Percentiles rank a stretch among this genome's conserved stretches.
These are phyloP conservation scores for Trametes sanguinea DNA, from an alignment of 768 basidiomycete genomes.

Conservation along the genomic window DNA sequence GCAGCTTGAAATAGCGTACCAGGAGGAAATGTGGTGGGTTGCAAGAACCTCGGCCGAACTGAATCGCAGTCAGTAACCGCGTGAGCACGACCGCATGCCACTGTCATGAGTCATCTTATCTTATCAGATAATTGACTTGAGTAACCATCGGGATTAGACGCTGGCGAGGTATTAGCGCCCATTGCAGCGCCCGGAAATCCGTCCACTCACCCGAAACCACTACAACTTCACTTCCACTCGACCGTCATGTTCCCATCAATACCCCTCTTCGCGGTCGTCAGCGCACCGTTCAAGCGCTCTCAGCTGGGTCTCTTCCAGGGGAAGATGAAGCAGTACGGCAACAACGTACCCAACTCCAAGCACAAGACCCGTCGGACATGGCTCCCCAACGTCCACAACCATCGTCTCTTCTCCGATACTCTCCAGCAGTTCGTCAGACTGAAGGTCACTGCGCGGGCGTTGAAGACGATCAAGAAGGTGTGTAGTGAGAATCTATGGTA, in stretches of 20 bases:
- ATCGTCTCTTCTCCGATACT: constrained; percentile 68
- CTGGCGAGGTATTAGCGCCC: background rate
- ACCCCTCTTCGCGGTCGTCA: constrained; percentile 37
- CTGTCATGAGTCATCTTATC: constrained; percentile 13
- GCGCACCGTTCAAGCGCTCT: constrained; percentile 78
- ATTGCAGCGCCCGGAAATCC: too few species aligned
- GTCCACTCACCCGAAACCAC: too few species aligned
- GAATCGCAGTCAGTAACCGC: constrained; percentile 3
- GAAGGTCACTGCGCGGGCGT: constrained; percentile 73
- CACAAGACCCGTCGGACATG: constrained; percentile 86
- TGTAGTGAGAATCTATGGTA: constrained; percentile 1
- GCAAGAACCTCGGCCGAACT: constrained; percentile 25
- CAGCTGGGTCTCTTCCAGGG: constrained; percentile 85
- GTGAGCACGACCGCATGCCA: background rate
- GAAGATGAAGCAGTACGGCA: constrained; percentile 76
- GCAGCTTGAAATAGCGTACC: background rate
- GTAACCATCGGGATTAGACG: background rate
- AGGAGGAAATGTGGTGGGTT: background rate
- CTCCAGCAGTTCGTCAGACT: constrained; percentile 59
- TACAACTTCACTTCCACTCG: background rate
- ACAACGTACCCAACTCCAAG: constrained; percentile 88
- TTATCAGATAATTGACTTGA: constrained; percentile 6
- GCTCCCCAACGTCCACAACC: constrained; percentile 85
- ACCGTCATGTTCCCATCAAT: constrained; percentile 39
- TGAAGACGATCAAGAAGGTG: constrained; percentile 86